Evolutionary conservation across 441 rosid species (phyloP), one percentile per base, ranked within the genome.

Genomic region (Adansonia madagascariensis): DNA sequence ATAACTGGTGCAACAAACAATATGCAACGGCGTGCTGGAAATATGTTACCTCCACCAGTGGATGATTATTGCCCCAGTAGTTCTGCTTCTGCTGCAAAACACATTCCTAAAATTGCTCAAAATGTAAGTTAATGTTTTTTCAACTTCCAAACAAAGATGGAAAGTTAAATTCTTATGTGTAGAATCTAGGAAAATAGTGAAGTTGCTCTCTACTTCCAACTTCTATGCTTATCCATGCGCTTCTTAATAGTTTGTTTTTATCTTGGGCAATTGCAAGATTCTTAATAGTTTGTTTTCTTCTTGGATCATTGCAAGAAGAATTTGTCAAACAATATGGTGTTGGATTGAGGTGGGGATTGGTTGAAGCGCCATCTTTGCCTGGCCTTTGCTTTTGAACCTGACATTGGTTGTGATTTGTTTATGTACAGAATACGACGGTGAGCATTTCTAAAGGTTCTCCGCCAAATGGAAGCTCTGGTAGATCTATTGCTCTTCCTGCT

Each of bases 401-500:
- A 27, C 31, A 3, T 60, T 18, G 49, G n/a, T 27, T 68, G 50
- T 53, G 11, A 39, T 52, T 65, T 69, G 2, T 75, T 69, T 75
- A 6, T 81, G 27, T 62, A 76, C 90, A 95, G 95, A 87, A 46
- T 84, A 66, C 85, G 22, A 64, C 83, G 31, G 65, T 77, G 22
- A 81, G 77, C 68, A 79, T 73, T 73, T 76, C 85, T 75, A 92
- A 81, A 84, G 85, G 83, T 80, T 90, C 98, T 75, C 92, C 94
- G 43, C 94, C 98, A 65, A 91, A 88, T 85, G 98, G 94, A 83
- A 88, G 84, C 79, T 78, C 85, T 52, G 78, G 89, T 71, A 87
- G 89, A 84, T 85, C 92, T 18, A 73, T 82, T 52, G 88, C 87
- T 39, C 98, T 94, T 73, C 99, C 98, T 82, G 93, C 96, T 64